These are phyloP conservation scores for Sclerotinia spermophila DNA, from an alignment of 2,329 filamentous ascomycete species.

Conservation along the genomic window DNA sequence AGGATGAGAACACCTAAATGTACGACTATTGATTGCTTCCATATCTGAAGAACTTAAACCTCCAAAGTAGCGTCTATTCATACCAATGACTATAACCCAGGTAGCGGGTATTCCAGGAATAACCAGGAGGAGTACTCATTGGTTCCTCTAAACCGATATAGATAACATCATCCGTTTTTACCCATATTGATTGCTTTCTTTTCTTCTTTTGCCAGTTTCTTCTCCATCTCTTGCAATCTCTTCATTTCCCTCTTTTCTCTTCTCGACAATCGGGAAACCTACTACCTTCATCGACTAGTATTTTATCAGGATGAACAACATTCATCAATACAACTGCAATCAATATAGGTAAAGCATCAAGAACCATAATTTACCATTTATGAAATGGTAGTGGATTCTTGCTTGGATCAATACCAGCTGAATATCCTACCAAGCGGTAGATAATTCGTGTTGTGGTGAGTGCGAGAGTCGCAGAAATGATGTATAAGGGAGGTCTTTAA, in stretches of 20 bases:
- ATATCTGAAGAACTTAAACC: not conserved
- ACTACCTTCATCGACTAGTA: conserved; percentile 45
- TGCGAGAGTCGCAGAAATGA: conserved; percentile 41
- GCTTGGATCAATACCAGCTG: conserved; percentile 41
- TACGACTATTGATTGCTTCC: not conserved
- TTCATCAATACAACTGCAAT: conserved; percentile 44
- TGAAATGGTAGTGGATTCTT: conserved; percentile 45
- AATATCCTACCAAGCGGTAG: conserved; percentile 57
- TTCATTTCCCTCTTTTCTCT: conserved; percentile 45
- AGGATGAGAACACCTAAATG: not conserved
- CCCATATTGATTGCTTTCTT: conserved; percentile 29
- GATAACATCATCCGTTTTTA: conserved; percentile 7
- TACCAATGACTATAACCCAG: not conserved
- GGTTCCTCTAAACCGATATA: not conserved
- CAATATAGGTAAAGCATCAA: conserved; percentile 55
- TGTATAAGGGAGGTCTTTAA: conserved; percentile 36
- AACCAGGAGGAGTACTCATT: not conserved
- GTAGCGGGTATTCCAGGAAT: not conserved
- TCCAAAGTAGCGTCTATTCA: not conserved
- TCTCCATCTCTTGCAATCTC: conserved; percentile 29
- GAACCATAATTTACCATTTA: conserved; percentile 50
- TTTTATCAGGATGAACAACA: conserved; percentile 46
- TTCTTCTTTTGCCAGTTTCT: conserved; percentile 26
- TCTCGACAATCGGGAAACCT: conserved; percentile 38
- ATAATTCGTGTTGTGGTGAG: conserved; percentile 54